These are phyloP conservation scores for Chlamydomonas asymmetrica DNA, from an alignment of 139 green algal species.

Conservation along the genomic window DNA sequence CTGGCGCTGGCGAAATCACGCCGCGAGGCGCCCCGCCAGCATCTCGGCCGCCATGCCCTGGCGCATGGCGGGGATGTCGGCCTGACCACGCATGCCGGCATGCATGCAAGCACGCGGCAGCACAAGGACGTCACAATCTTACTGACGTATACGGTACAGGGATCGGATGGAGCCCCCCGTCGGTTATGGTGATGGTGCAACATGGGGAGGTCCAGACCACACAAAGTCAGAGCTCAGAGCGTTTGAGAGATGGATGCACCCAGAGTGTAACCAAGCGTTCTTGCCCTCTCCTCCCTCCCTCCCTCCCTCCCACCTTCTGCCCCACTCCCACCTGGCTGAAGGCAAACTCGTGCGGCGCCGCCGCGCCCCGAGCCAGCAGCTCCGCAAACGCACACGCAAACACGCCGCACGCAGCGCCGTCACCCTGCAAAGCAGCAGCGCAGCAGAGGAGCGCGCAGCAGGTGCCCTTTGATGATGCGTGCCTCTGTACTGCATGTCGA, in stretches of 20 bases:
- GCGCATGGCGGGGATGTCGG: slow-evolving; percentile 1
- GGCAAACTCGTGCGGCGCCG: slow-evolving; percentile 12
- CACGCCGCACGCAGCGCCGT: slow-evolving; percentile 37
- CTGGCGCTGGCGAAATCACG: no score
- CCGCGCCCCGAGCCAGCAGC: slow-evolving; percentile 19
- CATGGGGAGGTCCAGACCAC: neutral
- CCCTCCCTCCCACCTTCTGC: neutral
- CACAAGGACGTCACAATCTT: neutral
- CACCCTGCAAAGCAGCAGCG: slow-evolving; percentile 5
- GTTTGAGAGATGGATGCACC: neutral
- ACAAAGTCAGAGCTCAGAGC: neutral
- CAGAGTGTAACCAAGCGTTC: neutral
- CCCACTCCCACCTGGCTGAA: slow-evolving; percentile 6
- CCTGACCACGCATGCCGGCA: neutral
- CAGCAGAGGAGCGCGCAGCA: no score
- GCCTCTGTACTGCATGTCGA: no score
- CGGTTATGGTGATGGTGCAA: neutral
- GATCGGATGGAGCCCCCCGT: neutral
- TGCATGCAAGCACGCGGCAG: neutral
- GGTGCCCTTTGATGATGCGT: no score
- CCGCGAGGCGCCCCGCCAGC: neutral
- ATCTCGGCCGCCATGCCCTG: slow-evolving; percentile 22
- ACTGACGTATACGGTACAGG: neutral
- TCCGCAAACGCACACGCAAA: slow-evolving; percentile 37
- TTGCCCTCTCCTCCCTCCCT: neutral